Percentiles rank a stretch among this genome's conserved stretches.
Conservation (phyloP, 75 land plant genomes). For the Selaginella tamariscina region DNA sequence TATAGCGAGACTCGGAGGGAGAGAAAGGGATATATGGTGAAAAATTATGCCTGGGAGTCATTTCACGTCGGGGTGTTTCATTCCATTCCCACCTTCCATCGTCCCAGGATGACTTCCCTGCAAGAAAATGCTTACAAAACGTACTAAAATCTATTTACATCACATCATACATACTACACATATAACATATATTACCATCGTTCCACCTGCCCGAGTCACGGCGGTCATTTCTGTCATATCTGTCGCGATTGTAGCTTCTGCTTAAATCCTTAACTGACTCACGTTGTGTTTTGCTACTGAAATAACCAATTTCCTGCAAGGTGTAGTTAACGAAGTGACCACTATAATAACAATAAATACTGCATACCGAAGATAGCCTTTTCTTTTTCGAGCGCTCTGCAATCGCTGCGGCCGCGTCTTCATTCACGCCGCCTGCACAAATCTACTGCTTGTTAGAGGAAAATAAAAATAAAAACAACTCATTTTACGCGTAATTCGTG, state of each 20-base stretch:
- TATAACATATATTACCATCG: background rate
- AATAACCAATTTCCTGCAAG: conserved; percentile 5
- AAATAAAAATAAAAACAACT: background rate
- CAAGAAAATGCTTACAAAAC: background rate
- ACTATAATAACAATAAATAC: background rate
- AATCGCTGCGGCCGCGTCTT: conserved; percentile 10
- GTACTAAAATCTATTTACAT: too few relatives aligned
- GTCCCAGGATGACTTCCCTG: conserved; percentile 74
- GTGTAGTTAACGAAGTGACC: background rate
- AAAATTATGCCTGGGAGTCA: conserved; percentile 20
- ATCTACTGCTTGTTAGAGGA: background rate
- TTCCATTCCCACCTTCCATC: conserved; percentile 90
- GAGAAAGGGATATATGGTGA: conserved; percentile 34
- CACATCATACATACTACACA: too few relatives aligned
- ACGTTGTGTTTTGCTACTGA: conserved; percentile 12
- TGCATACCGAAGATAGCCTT: background rate
- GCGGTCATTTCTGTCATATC: background rate
- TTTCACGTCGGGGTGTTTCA: conserved; percentile 41
- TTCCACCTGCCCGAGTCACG: background rate
- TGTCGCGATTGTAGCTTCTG: background rate
- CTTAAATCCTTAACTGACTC: conserved; percentile 3
- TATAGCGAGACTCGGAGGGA: conserved; percentile 79
- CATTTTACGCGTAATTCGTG: background rate
- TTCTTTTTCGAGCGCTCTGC: conserved; percentile 7
- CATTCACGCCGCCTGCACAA: conserved; percentile 15